Evolutionary conservation across 371 early-diverging fungal species (phyloP).

Genomic region (Funneliformis caledonium): DNA sequence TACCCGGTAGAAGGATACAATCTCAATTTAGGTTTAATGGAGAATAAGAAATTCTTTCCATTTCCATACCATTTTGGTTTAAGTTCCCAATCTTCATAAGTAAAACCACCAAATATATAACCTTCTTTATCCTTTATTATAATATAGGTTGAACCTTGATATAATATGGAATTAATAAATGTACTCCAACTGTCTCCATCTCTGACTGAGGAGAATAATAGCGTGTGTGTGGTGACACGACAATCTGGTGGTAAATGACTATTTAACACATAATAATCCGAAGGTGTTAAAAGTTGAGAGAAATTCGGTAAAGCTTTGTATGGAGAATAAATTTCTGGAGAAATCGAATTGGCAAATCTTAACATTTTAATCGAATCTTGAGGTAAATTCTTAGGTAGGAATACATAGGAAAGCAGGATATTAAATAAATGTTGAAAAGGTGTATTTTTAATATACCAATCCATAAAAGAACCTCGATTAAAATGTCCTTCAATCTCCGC

Average conservation of each 20-base stretch:
- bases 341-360: neutral
- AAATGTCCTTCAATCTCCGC: neutral
- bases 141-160: slow-evolving; percentile 57
- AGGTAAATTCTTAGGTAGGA: neutral
- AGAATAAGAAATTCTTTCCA: slow-evolving; percentile 68
- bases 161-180: slow-evolving; percentile 56
- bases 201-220: slow-evolving; percentile 60
- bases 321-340: slow-evolving; percentile 5
- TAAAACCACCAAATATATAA: slow-evolving; percentile 80
- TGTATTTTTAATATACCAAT: slow-evolving; percentile 32
- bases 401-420: slow-evolving; percentile 6
- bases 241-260: slow-evolving; percentile 30
- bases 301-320: neutral
- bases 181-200: slow-evolving; percentile 72
- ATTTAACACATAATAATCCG: slow-evolving; percentile 24
- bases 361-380: neutral
- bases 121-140: slow-evolving; percentile 54
- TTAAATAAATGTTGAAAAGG: slow-evolving; percentile 24
- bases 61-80: slow-evolving; percentile 77
- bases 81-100: slow-evolving; percentile 61
- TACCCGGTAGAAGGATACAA: slow-evolving; percentile 58
- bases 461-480: neutral
- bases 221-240: slow-evolving; percentile 9
- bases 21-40: slow-evolving; percentile 49
- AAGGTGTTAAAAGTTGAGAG: slow-evolving; percentile 11